Percentiles rank a stretch among this genome's conserved stretches.
Evolutionary conservation across 352 stramenopile species (phyloP).

Genomic region (Globisporangium alternatum): DNA sequence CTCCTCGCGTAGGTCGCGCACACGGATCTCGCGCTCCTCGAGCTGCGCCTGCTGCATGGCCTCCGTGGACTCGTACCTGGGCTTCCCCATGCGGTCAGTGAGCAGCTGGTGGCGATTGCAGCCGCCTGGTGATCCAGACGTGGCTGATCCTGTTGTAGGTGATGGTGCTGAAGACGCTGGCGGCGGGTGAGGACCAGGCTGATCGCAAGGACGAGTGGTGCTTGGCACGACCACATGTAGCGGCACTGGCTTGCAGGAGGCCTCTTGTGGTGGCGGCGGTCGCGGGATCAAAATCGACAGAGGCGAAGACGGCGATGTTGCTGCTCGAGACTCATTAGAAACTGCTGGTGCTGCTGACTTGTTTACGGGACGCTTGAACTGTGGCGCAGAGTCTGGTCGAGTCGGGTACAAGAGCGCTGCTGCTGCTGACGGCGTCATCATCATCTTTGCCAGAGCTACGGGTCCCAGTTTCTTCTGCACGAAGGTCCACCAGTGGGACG

Average conservation of each 20-base stretch:
- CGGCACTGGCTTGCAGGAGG: not conserved
- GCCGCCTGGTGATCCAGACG: slow-evolving; percentile 8
- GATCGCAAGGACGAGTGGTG: not conserved
- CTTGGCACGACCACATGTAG: slow-evolving; percentile 5
- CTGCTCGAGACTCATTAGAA: not conserved
- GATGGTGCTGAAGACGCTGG: not conserved
- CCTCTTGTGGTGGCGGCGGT: not conserved
- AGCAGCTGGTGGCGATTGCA: slow-evolving; percentile 60
- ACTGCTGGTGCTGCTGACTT: not conserved
- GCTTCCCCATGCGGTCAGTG: slow-evolving; percentile 41
- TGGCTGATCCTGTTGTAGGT: not conserved
- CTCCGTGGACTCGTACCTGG: slow-evolving; percentile 28
- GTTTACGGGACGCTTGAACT: not conserved
- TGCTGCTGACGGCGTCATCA: not conserved
- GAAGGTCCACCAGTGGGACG: slow-evolving; percentile 46
- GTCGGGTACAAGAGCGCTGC: not conserved
- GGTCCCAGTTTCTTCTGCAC: slow-evolving; percentile 24
- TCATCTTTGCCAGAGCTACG: slow-evolving; percentile 4
- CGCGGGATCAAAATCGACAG: slow-evolving; percentile 7
- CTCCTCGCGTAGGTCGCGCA: slow-evolving; percentile 63
- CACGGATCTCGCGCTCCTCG: slow-evolving; percentile 37
- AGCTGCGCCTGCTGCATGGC: slow-evolving; percentile 40
- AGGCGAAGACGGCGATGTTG: slow-evolving; percentile 2
- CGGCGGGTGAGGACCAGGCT: not conserved
- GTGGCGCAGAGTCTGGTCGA: slow-evolving; percentile 12